These are phyloP conservation scores for Astrothelium macrocarpum DNA, from an alignment of 495 filamentous ascomycete genomes.

Conservation along the genomic window DNA sequence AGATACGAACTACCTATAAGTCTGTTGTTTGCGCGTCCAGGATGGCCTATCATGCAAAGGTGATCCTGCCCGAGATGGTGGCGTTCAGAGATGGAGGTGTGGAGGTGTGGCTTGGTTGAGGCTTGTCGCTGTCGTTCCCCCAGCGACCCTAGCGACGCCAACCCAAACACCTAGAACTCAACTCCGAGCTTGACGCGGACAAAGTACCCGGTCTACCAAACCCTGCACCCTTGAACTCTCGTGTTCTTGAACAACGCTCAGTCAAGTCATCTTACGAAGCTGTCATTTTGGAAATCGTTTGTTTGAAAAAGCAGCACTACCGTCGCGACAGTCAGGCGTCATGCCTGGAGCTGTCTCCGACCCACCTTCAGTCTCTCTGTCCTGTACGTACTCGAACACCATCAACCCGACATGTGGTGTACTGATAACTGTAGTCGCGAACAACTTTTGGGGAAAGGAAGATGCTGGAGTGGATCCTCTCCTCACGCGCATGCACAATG, in stretches of 20 bases:
- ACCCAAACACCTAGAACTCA: not conserved
- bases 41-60: no score
- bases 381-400: conserved; percentile 41
- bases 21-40: no score
- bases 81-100: not conserved
- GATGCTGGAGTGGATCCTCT: conserved; percentile 91
- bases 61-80: not conserved
- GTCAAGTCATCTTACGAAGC: not conserved
- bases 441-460: conserved; percentile 99
- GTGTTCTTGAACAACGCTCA: not conserved
- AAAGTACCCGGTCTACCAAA: not conserved
- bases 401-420: not conserved
- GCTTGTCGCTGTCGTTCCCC: not conserved
- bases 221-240: not conserved
- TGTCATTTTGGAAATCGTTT: not conserved
- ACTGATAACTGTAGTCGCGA: conserved; percentile 59
- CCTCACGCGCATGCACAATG: conserved; percentile 90
- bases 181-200: no score
- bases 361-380: conserved; percentile 53
- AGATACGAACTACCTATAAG: no score
- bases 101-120: not conserved
- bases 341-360: conserved; percentile 55
- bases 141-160: not conserved
- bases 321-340: conserved; percentile 20
- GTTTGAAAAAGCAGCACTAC: not conserved